phyloP scores from a whole-genome alignment of 192 early-diverging fungal species.

The Coemansia sp. region DNA sequence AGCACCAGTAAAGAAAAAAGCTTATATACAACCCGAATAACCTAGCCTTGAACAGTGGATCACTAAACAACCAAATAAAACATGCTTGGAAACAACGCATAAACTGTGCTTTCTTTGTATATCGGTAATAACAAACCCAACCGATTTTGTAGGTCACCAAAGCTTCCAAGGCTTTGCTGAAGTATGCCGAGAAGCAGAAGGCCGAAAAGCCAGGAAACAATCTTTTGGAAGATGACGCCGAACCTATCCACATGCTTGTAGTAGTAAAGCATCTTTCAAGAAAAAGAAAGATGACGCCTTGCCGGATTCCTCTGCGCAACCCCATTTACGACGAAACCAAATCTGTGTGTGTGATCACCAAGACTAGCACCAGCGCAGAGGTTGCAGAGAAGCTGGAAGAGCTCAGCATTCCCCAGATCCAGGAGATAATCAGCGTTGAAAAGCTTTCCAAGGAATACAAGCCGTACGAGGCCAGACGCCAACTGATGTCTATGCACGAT shows the following conservation, averaged over 20 bases:
- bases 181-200: slow-evolving; percentile 26
- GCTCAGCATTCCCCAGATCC: slow-evolving; percentile 62
- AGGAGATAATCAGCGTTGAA: slow-evolving; percentile 71
- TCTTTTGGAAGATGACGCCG: slow-evolving; percentile 56
- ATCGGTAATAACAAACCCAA: background rate
- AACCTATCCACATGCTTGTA: slow-evolving; percentile 64
- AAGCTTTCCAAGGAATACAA: slow-evolving; percentile 81
- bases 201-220: slow-evolving; percentile 45
- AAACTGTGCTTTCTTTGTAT: background rate
- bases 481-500: slow-evolving; percentile 72
- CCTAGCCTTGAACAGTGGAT: too few species aligned
- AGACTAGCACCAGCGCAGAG: slow-evolving; percentile 67
- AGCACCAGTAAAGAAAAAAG: too few species aligned
- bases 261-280: slow-evolving; percentile 70
- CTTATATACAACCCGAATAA: too few species aligned
- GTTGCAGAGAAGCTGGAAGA: slow-evolving; percentile 66
- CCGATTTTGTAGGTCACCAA: slow-evolving; percentile 44
- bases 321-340: slow-evolving; percentile 63
- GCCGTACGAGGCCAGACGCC: slow-evolving; percentile 76
- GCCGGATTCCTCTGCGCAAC: slow-evolving; percentile 69
- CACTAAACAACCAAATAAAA: too few species aligned
- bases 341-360: slow-evolving; percentile 86
- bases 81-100: background rate
- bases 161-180: slow-evolving; percentile 42
- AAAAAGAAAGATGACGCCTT: slow-evolving; percentile 62